Percentiles rank a stretch among this genome's conserved stretches.
phyloP scores from a whole-genome alignment of 768 basidiomycete species.

The Leccinum uliginosum region DNA sequence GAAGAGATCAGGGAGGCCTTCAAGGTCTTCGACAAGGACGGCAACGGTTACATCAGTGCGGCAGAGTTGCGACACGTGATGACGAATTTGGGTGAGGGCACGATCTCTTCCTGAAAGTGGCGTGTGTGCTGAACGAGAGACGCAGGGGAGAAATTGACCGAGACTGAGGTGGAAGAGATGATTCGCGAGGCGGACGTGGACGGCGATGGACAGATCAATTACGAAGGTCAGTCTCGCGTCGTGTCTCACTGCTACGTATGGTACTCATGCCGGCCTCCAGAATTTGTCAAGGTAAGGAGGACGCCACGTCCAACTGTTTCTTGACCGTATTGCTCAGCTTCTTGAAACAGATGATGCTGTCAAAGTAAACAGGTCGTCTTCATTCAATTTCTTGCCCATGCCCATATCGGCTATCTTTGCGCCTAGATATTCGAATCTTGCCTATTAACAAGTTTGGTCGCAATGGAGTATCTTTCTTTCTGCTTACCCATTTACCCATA shows the following conservation, averaged over 20 bases:
- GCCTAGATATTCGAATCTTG: constrained; percentile 1
- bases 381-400: constrained; percentile 10
- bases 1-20: constrained; percentile 97
- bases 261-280: constrained; percentile 32
- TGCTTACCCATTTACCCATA: constrained; percentile 3
- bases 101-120: not conserved
- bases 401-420: constrained; percentile 14
- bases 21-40: constrained; percentile 96
- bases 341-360: constrained; percentile 62
- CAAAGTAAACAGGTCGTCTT: constrained; percentile 43
- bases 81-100: constrained; percentile 72
- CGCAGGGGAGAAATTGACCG: constrained; percentile 80
- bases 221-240: constrained; percentile 51
- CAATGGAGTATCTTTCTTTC: not conserved
- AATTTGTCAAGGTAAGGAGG: constrained; percentile 66
- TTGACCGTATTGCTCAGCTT: constrained; percentile 8
- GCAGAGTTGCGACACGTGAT: constrained; percentile 89
- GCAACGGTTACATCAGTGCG: constrained; percentile 84
- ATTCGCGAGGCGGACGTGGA: constrained; percentile 95
- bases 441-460: not conserved
- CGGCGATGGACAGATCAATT: constrained; percentile 92
- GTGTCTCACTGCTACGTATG: not conserved
- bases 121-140: constrained; percentile 2
- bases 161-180: constrained; percentile 91
- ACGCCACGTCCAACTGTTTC: not conserved